A percentile compares a stretch with the other conserved stretches of the same genome.
phyloP scores from a whole-genome alignment of 495 filamentous ascomycete genomes.

The Aspergillus affinis region DNA sequence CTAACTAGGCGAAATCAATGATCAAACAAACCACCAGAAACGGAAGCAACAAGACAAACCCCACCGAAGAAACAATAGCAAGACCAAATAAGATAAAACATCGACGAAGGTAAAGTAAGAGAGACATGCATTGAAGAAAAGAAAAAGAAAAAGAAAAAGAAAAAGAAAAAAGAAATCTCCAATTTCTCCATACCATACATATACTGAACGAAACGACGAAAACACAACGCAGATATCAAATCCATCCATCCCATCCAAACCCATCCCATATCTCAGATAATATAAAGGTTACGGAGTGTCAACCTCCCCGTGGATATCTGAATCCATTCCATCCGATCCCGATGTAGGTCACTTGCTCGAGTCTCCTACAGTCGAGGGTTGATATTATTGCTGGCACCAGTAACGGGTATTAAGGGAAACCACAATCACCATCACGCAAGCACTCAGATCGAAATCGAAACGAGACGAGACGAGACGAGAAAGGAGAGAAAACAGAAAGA shows the following conservation, averaged over 20 bases:
- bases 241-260: conserved; percentile 2
- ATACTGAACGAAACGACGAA: conserved; percentile 19
- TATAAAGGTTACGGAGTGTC: no score
- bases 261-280: conserved; percentile 1
- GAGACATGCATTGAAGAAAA: background rate
- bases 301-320: no score
- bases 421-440: no score
- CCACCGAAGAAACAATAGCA: background rate
- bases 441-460: background rate
- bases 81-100: background rate
- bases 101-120: no score
- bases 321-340: no score
- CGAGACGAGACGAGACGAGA: conserved; percentile 1
- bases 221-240: conserved; percentile 18
- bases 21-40: no score
- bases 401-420: background rate
- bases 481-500: conserved; percentile 9
- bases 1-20: no score
- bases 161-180: conserved; percentile 14
- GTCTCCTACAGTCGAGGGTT: no score
- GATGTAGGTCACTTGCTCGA: no score
- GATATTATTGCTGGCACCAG: no score
- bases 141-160: background rate
- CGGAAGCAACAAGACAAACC: no score
- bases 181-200: conserved; percentile 35